Percentiles rank a stretch among this genome's conserved stretches.
These are phyloP conservation scores for Globisporangium splendens DNA, from an alignment of 352 stramenopile species.

Conservation along the genomic window DNA sequence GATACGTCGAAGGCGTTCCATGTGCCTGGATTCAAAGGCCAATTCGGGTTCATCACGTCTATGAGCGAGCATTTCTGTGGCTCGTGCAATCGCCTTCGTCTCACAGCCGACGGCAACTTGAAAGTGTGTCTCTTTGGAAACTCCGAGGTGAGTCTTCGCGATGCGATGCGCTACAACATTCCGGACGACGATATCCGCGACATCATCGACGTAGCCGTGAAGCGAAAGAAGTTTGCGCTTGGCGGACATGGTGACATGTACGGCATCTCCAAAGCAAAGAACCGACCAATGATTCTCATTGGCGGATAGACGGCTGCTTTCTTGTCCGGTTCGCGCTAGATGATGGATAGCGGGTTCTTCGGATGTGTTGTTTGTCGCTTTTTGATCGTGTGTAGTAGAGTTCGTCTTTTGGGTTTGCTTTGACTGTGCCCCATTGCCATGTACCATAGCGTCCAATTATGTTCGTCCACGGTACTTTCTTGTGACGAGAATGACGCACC, in stretches of 20 bases:
- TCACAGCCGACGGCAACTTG: conserved; percentile 95
- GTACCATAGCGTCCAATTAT: too few species aligned
- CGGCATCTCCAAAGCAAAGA: conserved; percentile 88
- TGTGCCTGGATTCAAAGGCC: conserved; percentile 57
- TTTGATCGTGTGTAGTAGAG: conserved; percentile 12
- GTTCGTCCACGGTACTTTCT: too few species aligned
- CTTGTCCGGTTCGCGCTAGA: not conserved
- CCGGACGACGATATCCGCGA: conserved; percentile 80
- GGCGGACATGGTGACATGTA: conserved; percentile 95
- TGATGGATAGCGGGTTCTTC: too few species aligned
- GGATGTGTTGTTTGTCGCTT: conserved; percentile 2
- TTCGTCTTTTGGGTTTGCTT: conserved; percentile 8
- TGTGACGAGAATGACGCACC: too few species aligned
- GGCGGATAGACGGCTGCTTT: conserved; percentile 77
- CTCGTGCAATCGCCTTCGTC: conserved; percentile 94
- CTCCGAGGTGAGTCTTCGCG: conserved; percentile 91
- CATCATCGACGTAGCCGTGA: conserved; percentile 89
- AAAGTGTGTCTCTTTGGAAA: conserved; percentile 97
- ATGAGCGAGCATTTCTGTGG: conserved; percentile 99
- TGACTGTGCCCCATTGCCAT: too few species aligned
- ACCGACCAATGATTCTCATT: conserved; percentile 98
- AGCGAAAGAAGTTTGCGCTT: conserved; percentile 92
- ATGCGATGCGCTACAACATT: conserved; percentile 83
- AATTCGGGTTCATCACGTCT: conserved; percentile 95
- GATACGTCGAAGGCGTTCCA: conserved; percentile 96